Base-by-base conservation (phyloP, 2,329 filamentous ascomycete species). In the Colletotrichum sansevieriae region DNA sequence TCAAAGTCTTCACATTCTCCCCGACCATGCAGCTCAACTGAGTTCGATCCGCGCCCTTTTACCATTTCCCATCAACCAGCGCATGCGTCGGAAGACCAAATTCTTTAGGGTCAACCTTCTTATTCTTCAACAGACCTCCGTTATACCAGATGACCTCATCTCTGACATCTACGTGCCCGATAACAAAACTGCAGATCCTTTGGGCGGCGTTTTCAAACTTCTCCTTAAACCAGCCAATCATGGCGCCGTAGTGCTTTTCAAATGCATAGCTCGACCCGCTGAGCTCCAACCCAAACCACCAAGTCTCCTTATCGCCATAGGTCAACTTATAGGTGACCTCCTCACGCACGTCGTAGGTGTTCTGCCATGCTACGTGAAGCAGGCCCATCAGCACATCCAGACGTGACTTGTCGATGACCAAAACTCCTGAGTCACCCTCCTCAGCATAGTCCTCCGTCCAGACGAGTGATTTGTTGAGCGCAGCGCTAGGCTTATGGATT, bases 241-340 rank as follows among this genome's bases (percentile, higher is more conserved):
- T 80, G 1, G 78, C 75, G 2, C 77, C 82, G 49, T 84, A 83
- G 54, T 82, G 79, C 35, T 72, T 64, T 10, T 82, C 80, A 57
- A 83, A 83, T 1, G 75, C 72, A 54, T 83, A 83, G 0, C 57
- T 68, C 0, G 79, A 75, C 2, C 77, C 78, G 2, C 76, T 76
- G 1, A 83, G 75, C 65, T 83, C 82, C 3, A 82, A 75, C 0
- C 81, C 82, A 29, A 84, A 74, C 82, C 82, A 84, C 76, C 78
- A 84, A 0, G 76, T 79, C 64, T 84, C 83, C 69, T 84, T 84
- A 33, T 84, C 83, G 0, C 83, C 83, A 18, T 83, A 80, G 0
- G 75, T 80, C 22, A 82, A 70, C 44, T 75, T 74, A 70, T 83
- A 83, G 0, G 82, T 82, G 4, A 79, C 74, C 39, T 79, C 75